These are phyloP conservation scores for Hanseniaspora jakobsenii DNA, from an alignment of 805 yeast species.

Conservation along the genomic window DNA sequence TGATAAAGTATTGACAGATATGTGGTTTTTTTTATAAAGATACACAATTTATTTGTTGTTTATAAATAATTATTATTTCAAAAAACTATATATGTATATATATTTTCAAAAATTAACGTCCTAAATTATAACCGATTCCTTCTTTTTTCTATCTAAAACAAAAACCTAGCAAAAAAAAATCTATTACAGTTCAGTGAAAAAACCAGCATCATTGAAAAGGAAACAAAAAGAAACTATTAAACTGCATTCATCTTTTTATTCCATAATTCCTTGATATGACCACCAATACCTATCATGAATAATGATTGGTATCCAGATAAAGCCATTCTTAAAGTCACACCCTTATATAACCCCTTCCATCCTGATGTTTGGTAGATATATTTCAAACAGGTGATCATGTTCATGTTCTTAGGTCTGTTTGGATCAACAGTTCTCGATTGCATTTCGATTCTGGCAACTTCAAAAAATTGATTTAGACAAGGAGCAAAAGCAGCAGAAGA, in stretches of 20 bases:
- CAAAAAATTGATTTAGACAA: conserved; percentile 99
- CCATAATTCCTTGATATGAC: conserved; percentile 67
- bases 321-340: conserved; percentile 94
- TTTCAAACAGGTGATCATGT: conserved; percentile 61
- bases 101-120: too few species aligned
- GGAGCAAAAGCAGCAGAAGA: conserved; percentile 93
- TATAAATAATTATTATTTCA: too few species aligned
- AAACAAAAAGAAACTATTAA: background rate
- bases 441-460: conserved; percentile 96
- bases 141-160: too few species aligned
- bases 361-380: conserved; percentile 80
- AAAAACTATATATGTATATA: too few species aligned
- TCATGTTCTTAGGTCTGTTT: conserved; percentile 83
- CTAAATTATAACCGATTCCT: too few species aligned
- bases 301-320: conserved; percentile 97
- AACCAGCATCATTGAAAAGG: too few species aligned
- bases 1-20: too few species aligned
- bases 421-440: conserved; percentile 91
- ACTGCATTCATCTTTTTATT: conserved; percentile 25
- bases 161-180: too few species aligned
- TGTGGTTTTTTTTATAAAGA: too few species aligned
- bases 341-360: conserved; percentile 80
- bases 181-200: too few species aligned
- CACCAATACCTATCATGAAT: conserved; percentile 97
- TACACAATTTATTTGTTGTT: too few species aligned